These are phyloP conservation scores for Asterophora parasitica DNA, from an alignment of 768 basidiomycete species.

Conservation along the genomic window DNA sequence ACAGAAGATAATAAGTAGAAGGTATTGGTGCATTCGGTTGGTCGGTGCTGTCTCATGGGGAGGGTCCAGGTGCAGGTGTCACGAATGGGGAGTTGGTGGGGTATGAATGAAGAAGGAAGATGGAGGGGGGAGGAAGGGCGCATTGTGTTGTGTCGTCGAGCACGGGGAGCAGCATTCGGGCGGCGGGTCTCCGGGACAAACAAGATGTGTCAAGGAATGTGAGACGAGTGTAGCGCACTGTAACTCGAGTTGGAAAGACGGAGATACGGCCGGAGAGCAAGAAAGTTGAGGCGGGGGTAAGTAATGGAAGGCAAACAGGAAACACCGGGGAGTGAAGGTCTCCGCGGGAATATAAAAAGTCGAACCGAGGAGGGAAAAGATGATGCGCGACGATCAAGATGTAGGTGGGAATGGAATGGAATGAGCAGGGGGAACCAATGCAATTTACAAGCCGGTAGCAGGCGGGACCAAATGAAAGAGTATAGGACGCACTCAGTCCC, in stretches of 20 bases:
- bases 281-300: slow-evolving; percentile 8
- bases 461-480: neutral
- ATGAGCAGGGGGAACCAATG: neutral
- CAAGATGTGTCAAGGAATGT: slow-evolving; percentile 11
- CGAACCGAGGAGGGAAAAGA: slow-evolving; percentile 1
- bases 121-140: no score
- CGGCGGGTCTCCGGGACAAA: no score
- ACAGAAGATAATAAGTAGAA: no score
- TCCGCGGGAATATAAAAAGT: slow-evolving; percentile 15
- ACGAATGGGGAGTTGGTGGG: no score
- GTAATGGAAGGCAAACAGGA: slow-evolving; percentile 1
- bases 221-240: slow-evolving; percentile 16
- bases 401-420: neutral
- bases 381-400: neutral
- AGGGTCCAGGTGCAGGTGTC: no score
- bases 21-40: no score
- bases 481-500: slow-evolving; percentile 1
- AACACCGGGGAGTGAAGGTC: slow-evolving; percentile 10
- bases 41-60: no score
- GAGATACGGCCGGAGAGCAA: neutral
- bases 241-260: slow-evolving; percentile 16
- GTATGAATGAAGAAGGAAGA: no score
- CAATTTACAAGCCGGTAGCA: slow-evolving; percentile 1
- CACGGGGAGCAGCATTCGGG: no score
- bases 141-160: no score